Evolutionary conservation across 1,139 yeast species (phyloP), one percentile per base, ranked within the genome.

Genomic region (Eremothecium cymbalariae): DNA sequence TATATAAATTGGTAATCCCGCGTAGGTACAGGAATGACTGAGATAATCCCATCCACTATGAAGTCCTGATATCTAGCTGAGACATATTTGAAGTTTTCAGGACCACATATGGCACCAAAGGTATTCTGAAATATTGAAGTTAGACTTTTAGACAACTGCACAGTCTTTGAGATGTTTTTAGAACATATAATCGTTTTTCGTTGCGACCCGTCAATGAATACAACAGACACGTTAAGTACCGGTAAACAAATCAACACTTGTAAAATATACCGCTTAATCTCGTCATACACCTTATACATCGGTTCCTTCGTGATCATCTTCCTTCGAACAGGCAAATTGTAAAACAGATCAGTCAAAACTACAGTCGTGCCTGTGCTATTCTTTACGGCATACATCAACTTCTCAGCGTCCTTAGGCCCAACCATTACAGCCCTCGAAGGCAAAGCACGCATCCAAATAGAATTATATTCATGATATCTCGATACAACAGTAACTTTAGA

Each of bases 281-380:
- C 56, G n/a, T 55, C 57, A 0, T 64, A 32, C 12, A 62, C 38
- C 20, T 50, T 46, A 25, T 43, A 38, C 32, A 47, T 41, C 0
- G 65, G 54, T 3, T 35, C 40, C 2, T 41, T 36, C 20, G 24
- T 13, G 4, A 45, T n/a, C 12, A 47, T 40, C 4, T 50, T 44
- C 25, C 67, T 60, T 18, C 95, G 60, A 2, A 82, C 86, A 0
- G 88, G 86, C 2, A 73, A 34, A 25, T 62, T 64, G 13, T 63
- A 57, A 50, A 79, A 79, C 13, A 82, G 38, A 37, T 72, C 68
- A 4, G 60, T 48, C 0, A 74, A 68, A 0, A 54, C 39, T 1
- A 79, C 67, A 0, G 53, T 42, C 0, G 93, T 77, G 0, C 94
- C 93, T 21, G 4, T 11, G 4, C 3, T 3, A 7, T 27, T 8